These are phyloP conservation scores for Penicillium canescens DNA, from an alignment of 495 filamentous ascomycete species.

Conservation along the genomic window DNA sequence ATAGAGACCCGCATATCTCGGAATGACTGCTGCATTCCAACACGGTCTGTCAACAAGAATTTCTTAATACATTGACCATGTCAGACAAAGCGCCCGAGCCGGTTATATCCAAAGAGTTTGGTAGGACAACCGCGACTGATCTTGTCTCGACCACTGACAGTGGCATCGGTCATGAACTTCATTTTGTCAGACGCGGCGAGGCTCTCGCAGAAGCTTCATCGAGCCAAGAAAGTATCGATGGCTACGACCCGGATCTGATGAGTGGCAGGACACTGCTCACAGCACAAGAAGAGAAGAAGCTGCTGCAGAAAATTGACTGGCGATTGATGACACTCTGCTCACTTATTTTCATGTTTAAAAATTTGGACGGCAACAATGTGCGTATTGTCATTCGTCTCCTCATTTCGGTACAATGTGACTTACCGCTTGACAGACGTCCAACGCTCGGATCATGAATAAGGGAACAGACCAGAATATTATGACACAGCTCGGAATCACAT, in stretches of 20 bases:
- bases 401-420: neutral
- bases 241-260: slow-evolving; percentile 45
- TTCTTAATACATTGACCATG: neutral
- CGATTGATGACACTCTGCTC: slow-evolving; percentile 43
- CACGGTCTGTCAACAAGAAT: neutral
- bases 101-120: neutral
- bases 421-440: slow-evolving; percentile 27
- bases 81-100: slow-evolving; percentile 1
- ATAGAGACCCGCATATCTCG: neutral
- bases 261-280: slow-evolving; percentile 37
- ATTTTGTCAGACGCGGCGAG: slow-evolving; percentile 20
- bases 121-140: slow-evolving; percentile 7
- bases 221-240: slow-evolving; percentile 31
- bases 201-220: slow-evolving; percentile 19
- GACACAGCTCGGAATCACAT: slow-evolving; percentile 35
- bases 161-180: slow-evolving; percentile 22
- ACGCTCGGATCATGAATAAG: slow-evolving; percentile 41
- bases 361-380: slow-evolving; percentile 42
- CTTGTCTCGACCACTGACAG: slow-evolving; percentile 21
- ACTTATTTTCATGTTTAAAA: slow-evolving; percentile 48
- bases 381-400: slow-evolving; percentile 3
- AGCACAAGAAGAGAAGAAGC: slow-evolving; percentile 40
- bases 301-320: slow-evolving; percentile 47
- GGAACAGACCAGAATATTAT: slow-evolving; percentile 41
- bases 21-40: neutral